Base-by-base conservation (phyloP, 768 basidiomycete species). In the Trametes punicea region DNA sequence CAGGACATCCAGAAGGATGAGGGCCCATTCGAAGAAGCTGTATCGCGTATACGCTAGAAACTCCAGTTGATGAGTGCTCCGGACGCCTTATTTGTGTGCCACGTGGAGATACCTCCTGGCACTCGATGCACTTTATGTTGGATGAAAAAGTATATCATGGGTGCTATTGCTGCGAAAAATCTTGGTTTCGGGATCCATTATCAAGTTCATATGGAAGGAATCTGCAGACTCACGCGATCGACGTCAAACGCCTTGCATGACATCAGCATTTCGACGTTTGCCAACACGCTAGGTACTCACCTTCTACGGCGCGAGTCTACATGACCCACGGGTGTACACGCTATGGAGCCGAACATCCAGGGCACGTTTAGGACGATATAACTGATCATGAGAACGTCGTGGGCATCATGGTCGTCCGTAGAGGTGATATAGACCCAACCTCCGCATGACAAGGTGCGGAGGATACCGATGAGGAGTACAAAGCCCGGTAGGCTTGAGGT, bases 381-480 rank as follows among this genome's bases (percentile, higher is more conserved):
- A 48, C 79, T 69, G 56, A 95, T 84, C 93, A 96, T 96, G 67
- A 85, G 82, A 33, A 93, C 71, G 67, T 96, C 93, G 71, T 96
- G 93, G 13, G 77, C 75, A 64, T 89, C 87, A 62, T 92, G 90
- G 71, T 89, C 80, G 67, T 95, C 93, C 48, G 73, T 82, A 2
- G 89, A 90, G 0, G 93, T 94, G 64, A 95, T 83, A 64, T 85
- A 96, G 26, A 94, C 90, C 93, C 93, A 96, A 25, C 93, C 92
- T 29, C 90, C 93, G 64, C 93, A 95, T 2, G 82, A 78, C 29
- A 95, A 69, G 0, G 93, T 93, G 56, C 93, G 77, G 16, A 89
- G 67, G 20, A 92, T 60, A 0, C 91, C 91, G 34, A 77, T 72
- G 8, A 82, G 62, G 31, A 87, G 78, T 18, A 92, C 73, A 45